A percentile compares a stretch with the other conserved stretches of the same genome.
Evolutionary conservation across 805 yeast genomes (phyloP).

Genomic region (Yamadazyma phyllophila): DNA sequence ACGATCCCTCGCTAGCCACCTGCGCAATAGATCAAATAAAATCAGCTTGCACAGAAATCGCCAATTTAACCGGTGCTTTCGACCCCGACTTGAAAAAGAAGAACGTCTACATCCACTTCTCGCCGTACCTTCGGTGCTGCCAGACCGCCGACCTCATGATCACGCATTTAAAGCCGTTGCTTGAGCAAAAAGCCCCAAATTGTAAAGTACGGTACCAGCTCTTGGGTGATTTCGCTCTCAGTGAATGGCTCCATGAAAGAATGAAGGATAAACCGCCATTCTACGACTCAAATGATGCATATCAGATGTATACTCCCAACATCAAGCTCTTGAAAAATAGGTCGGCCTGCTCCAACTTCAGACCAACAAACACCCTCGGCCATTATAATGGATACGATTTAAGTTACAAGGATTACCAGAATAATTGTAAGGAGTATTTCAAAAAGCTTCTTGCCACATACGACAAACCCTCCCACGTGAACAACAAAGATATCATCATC

Average conservation of each 20-base stretch:
- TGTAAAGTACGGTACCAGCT: constrained; percentile 36
- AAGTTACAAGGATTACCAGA: constrained; percentile 38
- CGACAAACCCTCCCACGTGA: constrained; percentile 32
- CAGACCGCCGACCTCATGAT: constrained; percentile 42
- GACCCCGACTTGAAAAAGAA: constrained; percentile 19
- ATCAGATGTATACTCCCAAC: constrained; percentile 46
- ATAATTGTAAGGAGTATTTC: constrained; percentile 37
- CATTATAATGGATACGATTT: constrained; percentile 42
- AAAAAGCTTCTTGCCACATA: constrained; percentile 42
- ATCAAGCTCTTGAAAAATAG: constrained; percentile 33
- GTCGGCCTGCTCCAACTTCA: constrained; percentile 34
- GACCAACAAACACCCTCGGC: constrained; percentile 43
- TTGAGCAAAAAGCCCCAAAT: constrained; percentile 25
- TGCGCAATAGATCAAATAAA: constrained; percentile 27
- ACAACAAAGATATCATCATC: constrained; percentile 33
- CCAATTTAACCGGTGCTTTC: constrained; percentile 20
- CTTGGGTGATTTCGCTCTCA: constrained; percentile 43
- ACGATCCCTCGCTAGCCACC: constrained; percentile 38
- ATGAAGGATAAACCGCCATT: constrained; percentile 44
- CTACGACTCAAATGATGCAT: constrained; percentile 43
- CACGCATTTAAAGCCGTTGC: constrained; percentile 23
- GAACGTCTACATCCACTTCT: constrained; percentile 38
- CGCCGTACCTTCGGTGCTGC: constrained; percentile 44
- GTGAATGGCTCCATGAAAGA: constrained; percentile 46
- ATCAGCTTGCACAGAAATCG: constrained; percentile 28